Evolutionary conservation across 768 basidiomycete species (phyloP).

Genomic region (Suillus alpinus): DNA sequence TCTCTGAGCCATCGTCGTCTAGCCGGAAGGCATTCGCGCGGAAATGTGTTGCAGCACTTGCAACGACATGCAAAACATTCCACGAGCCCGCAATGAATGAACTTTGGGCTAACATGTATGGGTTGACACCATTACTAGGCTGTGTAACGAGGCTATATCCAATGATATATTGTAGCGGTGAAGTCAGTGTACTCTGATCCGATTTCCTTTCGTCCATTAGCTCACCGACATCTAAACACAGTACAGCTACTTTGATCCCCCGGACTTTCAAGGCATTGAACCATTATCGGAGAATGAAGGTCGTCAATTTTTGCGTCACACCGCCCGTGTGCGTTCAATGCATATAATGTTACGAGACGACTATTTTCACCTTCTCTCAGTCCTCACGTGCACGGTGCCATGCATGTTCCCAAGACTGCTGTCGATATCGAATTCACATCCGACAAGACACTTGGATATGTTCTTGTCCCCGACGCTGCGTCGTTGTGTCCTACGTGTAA

Average conservation of each 20-base stretch:
- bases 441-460: background rate
- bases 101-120: background rate
- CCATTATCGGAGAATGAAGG: background rate
- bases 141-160: background rate
- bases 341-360: background rate
- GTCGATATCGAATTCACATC: background rate
- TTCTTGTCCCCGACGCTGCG: too few relatives aligned
- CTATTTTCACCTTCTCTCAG: background rate
- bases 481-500: too few relatives aligned
- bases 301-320: background rate
- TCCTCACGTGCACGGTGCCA: background rate
- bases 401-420: background rate
- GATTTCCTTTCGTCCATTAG: background rate
- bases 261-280: background rate
- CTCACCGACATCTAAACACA: background rate
- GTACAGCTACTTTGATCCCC: background rate
- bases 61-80: background rate
- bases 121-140: background rate
- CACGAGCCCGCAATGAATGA: background rate
- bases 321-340: background rate
- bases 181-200: background rate
- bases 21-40: too few relatives aligned
- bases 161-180: background rate
- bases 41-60: background rate
- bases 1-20: too few relatives aligned